Conservation (phyloP, 805 yeast species). For the Candida anglica region DNA sequence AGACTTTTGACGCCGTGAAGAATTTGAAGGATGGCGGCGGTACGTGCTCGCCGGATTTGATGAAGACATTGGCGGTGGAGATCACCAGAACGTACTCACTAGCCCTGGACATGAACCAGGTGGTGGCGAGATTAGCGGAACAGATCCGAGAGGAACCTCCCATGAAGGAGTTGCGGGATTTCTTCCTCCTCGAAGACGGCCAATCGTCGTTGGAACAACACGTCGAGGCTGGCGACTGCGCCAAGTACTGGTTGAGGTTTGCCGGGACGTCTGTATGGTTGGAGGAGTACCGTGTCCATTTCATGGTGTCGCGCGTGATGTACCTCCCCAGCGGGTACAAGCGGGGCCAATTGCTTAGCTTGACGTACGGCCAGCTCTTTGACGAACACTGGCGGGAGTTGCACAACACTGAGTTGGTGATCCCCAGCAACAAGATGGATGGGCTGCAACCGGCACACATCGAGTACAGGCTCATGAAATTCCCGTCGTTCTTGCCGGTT, state of each 20-base stretch:
- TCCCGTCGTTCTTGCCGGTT: conserved; percentile 15
- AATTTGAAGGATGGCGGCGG: neutral
- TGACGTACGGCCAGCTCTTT: conserved; percentile 15
- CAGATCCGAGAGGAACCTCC: neutral
- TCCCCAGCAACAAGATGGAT: conserved; percentile 9
- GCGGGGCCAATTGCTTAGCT: neutral
- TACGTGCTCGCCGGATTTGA: neutral
- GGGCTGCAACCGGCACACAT: conserved; percentile 12
- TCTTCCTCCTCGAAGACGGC: no score
- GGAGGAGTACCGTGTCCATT: conserved; percentile 26
- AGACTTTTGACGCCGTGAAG: neutral
- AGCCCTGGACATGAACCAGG: neutral
- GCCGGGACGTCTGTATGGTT: conserved; percentile 31
- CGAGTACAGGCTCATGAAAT: conserved; percentile 6
- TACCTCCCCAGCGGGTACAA: conserved; percentile 17
- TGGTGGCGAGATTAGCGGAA: neutral
- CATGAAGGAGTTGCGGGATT: neutral
- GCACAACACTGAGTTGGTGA: conserved; percentile 14
- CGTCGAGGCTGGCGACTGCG: conserved; percentile 4
- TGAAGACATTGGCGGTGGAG: neutral
- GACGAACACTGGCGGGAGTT: conserved; percentile 20
- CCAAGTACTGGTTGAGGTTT: conserved; percentile 26
- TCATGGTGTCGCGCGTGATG: conserved; percentile 24
- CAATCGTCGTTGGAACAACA: conserved; percentile 2
- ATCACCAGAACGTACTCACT: neutral